Conservation (phyloP, 2,329 filamentous ascomycete genomes). For the Sporothrix pseudoabietina region DNA sequence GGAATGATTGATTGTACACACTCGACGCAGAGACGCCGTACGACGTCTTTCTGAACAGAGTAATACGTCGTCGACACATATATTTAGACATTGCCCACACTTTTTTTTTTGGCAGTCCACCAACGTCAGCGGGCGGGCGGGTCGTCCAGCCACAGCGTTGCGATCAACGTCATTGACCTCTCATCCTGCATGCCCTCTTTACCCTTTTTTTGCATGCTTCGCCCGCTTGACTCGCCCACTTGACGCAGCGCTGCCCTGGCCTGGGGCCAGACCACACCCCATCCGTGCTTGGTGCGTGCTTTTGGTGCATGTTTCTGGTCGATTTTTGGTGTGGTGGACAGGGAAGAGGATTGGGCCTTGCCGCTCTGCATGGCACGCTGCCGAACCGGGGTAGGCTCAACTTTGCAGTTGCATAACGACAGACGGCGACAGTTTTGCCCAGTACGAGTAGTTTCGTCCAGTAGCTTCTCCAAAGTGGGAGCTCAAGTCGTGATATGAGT, state of each 20-base stretch:
- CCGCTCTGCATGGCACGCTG: constrained; percentile 21
- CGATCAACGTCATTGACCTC: constrained; percentile 30
- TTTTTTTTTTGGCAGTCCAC: not conserved
- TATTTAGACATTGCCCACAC: not conserved
- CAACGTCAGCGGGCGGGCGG: constrained; percentile 19
- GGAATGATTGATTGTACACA: not conserved
- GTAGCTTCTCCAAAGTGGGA: not conserved
- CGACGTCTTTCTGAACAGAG: not conserved
- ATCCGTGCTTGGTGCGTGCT: constrained; percentile 7
- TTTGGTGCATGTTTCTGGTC: not conserved
- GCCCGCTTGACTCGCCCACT: not conserved
- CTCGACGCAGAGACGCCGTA: not conserved
- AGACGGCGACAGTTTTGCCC: not conserved
- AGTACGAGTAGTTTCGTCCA: not conserved
- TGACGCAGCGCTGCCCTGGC: constrained; percentile 25
- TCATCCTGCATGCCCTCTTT: not conserved
- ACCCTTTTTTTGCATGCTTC: not conserved
- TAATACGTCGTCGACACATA: not conserved
- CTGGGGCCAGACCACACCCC: constrained; percentile 16
- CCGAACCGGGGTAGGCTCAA: not conserved
- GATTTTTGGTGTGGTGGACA: not conserved
- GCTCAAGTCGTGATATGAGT: not conserved
- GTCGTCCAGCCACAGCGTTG: constrained; percentile 29
- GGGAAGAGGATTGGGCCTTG: constrained; percentile 18
- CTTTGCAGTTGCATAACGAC: not conserved